A percentile compares a stretch with the other conserved stretches of the same genome.
Conservation (phyloP, 306 rosid genomes). For the Cucurbita maxima region DNA sequence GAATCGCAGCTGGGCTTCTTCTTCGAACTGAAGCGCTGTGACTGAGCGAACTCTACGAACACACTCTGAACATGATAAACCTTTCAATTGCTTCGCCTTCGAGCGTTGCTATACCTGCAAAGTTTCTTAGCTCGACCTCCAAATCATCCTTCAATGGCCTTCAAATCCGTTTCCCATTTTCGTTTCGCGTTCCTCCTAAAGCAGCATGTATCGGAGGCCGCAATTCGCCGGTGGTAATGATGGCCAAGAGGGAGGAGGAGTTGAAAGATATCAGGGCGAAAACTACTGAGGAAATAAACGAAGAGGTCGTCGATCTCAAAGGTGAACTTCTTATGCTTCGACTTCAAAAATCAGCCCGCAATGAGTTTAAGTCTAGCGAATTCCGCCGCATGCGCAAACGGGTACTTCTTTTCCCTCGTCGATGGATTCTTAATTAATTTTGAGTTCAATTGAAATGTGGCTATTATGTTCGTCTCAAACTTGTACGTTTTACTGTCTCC, state of each 20-base stretch:
- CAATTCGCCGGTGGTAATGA: constrained; percentile 46
- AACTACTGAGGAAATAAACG: constrained; percentile 57
- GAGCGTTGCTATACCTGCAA: constrained; percentile 16
- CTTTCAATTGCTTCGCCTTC: constrained; percentile 27
- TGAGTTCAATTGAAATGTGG: background rate
- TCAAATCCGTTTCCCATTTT: constrained; percentile 18
- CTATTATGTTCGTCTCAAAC: background rate
- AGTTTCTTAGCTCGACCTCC: constrained; percentile 10
- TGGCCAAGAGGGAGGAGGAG: constrained; percentile 71
- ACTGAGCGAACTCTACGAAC: background rate
- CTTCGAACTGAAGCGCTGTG: background rate
- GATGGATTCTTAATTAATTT: background rate
- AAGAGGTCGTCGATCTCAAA: constrained; percentile 73
- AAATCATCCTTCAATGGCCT: constrained; percentile 35
- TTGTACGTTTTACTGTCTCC: background rate
- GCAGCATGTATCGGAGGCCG: constrained; percentile 12
- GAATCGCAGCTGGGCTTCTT: background rate
- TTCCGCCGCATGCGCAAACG: constrained; percentile 76
- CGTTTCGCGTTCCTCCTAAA: constrained; percentile 17
- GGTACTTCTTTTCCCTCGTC: constrained; percentile 21
- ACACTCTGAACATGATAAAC: constrained; percentile 17
- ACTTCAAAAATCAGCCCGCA: constrained; percentile 64
- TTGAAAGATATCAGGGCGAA: constrained; percentile 57
- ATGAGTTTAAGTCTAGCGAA: constrained; percentile 76
- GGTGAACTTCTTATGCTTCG: constrained; percentile 91